These are phyloP conservation scores for Solanum appendiculatum DNA, from an alignment of 257 asterid species.

Conservation along the genomic window DNA sequence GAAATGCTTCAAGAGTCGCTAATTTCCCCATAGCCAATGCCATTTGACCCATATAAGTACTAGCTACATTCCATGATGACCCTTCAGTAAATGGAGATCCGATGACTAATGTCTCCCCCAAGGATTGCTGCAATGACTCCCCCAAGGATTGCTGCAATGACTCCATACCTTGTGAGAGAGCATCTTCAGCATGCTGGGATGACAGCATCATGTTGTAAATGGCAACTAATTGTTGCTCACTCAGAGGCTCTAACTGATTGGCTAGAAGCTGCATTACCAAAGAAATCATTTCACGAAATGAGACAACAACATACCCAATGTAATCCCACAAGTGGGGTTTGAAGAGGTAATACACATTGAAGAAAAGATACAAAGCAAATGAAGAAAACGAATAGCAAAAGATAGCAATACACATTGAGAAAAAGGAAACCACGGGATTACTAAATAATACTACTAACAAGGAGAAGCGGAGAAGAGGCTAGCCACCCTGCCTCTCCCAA, in stretches of 20 bases:
- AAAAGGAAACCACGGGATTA: neutral
- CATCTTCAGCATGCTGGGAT: conserved; percentile 83
- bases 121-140: conserved; percentile 76
- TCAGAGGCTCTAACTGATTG: conserved; percentile 75
- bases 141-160: conserved; percentile 74
- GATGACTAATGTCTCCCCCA: conserved; percentile 68
- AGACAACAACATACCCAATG: neutral
- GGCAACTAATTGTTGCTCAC: conserved; percentile 63
- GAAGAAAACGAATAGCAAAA: neutral
- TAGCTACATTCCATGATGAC: conserved; percentile 61
- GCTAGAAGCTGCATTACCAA: conserved; percentile 51
- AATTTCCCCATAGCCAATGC: conserved; percentile 91
- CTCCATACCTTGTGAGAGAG: conserved; percentile 86
- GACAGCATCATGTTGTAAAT: conserved; percentile 52
- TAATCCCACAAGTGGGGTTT: neutral
- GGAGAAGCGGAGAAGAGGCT: neutral
- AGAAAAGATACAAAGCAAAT: neutral
- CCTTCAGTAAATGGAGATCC: conserved; percentile 51
- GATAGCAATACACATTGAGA: neutral
- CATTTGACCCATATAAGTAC: conserved; percentile 79
- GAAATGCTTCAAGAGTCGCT: conserved; percentile 69
- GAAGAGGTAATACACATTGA: too few relatives aligned
- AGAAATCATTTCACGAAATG: conserved; percentile 1
- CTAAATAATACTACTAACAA: neutral
- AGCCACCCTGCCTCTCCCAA: neutral